Evolutionary conservation across 768 basidiomycete species (phyloP).

Genomic region (Harrya chromipes): DNA sequence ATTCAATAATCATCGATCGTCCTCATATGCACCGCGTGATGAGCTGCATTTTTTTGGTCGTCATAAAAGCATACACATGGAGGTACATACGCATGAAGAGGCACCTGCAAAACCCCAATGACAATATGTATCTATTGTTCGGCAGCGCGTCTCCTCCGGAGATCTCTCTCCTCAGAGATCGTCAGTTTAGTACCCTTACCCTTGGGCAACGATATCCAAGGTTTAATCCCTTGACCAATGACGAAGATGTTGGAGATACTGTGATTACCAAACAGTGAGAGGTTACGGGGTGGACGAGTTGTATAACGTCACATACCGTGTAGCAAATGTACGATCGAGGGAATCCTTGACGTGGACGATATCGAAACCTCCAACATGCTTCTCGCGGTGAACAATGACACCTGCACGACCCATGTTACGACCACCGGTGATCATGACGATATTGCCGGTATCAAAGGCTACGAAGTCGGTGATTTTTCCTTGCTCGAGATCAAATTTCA

Average conservation of each 20-base stretch:
- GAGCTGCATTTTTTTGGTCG: conserved; percentile 21
- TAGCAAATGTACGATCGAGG: conserved; percentile 93
- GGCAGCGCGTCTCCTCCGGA: conserved; percentile 77
- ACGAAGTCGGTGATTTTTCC: conserved; percentile 90
- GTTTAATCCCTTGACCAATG: conserved; percentile 92
- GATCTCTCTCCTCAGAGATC: conserved; percentile 94
- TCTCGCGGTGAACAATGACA: conserved; percentile 94
- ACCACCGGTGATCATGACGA: conserved; percentile 97
- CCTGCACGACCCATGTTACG: conserved; percentile 99
- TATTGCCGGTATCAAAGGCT: conserved; percentile 96
- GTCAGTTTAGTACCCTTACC: conserved; percentile 98
- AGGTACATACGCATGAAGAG: conserved; percentile 11
- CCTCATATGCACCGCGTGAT: conserved; percentile 15
- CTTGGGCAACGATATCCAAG: conserved; percentile 95
- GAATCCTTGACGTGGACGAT: conserved; percentile 98
- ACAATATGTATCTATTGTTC: conserved; percentile 49
- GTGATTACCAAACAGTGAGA: background rate
- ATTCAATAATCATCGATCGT: no score
- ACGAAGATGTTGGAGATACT: conserved; percentile 98
- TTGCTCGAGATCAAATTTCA: conserved; percentile 95
- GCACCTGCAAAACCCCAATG: conserved; percentile 3
- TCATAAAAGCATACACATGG: conserved; percentile 20
- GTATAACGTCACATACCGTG: conserved; percentile 61
- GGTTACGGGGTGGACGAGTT: background rate
- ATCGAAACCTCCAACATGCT: conserved; percentile 97